Conservation (phyloP, 805 yeast species). For the Barnettozyma botsteinii region DNA sequence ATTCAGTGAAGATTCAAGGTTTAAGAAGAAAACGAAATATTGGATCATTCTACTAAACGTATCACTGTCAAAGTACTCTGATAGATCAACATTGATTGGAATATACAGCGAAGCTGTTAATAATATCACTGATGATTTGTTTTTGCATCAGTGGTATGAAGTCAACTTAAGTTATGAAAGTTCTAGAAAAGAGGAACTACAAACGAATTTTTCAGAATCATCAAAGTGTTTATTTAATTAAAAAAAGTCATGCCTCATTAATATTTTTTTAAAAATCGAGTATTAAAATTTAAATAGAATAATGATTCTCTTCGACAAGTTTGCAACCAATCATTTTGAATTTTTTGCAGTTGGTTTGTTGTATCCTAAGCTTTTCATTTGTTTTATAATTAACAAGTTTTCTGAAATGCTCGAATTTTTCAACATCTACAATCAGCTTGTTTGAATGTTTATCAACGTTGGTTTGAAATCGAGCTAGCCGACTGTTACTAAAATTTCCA, state of each 20-base stretch:
- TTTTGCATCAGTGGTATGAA: conserved; percentile 1
- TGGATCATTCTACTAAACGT: conserved; percentile 4
- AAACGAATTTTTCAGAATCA: background rate
- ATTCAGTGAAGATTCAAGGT: background rate
- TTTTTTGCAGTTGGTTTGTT: conserved; percentile 1
- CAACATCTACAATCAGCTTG: conserved; percentile 2
- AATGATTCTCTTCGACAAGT: conserved; percentile 2
- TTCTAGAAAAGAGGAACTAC: background rate
- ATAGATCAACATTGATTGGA: background rate
- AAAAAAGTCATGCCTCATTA: background rate
- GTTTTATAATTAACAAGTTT: background rate
- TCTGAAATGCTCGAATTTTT: conserved; percentile 2
- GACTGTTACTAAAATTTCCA: conserved; percentile 1
- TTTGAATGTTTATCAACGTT: background rate
- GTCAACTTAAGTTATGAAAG: background rate
- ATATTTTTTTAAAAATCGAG: too few species aligned
- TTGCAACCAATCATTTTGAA: conserved; percentile 1
- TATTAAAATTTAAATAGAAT: too few species aligned
- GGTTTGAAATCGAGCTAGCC: background rate
- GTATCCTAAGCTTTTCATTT: too few species aligned
- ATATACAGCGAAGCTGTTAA: conserved; percentile 1
- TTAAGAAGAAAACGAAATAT: background rate
- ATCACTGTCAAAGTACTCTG: background rate
- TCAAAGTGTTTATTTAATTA: background rate
- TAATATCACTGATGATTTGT: background rate